phyloP scores from a whole-genome alignment of 352 stramenopile genomes.

The Globisporangium megalacanthum region DNA sequence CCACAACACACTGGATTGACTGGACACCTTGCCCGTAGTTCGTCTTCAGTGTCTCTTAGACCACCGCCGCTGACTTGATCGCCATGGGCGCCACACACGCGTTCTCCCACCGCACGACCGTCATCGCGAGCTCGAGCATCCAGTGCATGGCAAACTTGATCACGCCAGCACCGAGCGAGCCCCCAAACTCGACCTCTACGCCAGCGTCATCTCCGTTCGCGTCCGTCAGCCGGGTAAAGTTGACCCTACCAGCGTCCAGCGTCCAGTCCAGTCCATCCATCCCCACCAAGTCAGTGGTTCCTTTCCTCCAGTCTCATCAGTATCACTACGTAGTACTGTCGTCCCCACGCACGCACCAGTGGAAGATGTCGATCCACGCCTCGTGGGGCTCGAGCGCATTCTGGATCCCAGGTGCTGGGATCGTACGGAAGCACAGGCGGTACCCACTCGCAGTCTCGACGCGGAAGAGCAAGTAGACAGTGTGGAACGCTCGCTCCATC shows the following conservation, averaged over 20 bases:
- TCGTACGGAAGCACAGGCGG: conserved; percentile 64
- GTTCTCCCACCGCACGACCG: conserved; percentile 62
- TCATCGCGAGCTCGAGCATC: conserved; percentile 79
- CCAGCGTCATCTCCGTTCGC: conserved; percentile 16
- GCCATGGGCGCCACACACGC: conserved; percentile 46
- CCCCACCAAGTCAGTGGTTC: too few relatives aligned
- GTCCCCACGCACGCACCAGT: conserved; percentile 31
- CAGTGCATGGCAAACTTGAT: conserved; percentile 65
- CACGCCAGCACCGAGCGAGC: conserved; percentile 41
- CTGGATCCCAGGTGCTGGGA: conserved; percentile 42
- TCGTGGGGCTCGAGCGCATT: conserved; percentile 40
- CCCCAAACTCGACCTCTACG: conserved; percentile 44
- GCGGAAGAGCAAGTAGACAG: conserved; percentile 65
- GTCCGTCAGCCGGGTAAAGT: conserved; percentile 24
- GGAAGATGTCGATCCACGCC: conserved; percentile 61
- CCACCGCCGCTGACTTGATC: conserved; percentile 22
- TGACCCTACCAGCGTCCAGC: conserved; percentile 17
- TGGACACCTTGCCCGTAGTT: too few relatives aligned
- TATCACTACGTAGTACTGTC: too few relatives aligned
- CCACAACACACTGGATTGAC: too few relatives aligned
- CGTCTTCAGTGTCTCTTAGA: too few relatives aligned
- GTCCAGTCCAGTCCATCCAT: neutral
- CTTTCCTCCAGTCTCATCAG: too few relatives aligned
- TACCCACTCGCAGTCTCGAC: conserved; percentile 44
- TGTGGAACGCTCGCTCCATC: conserved; percentile 54